phyloP scores from a whole-genome alignment of 75 land plant genomes.

The Isoetes taiwanensis region DNA sequence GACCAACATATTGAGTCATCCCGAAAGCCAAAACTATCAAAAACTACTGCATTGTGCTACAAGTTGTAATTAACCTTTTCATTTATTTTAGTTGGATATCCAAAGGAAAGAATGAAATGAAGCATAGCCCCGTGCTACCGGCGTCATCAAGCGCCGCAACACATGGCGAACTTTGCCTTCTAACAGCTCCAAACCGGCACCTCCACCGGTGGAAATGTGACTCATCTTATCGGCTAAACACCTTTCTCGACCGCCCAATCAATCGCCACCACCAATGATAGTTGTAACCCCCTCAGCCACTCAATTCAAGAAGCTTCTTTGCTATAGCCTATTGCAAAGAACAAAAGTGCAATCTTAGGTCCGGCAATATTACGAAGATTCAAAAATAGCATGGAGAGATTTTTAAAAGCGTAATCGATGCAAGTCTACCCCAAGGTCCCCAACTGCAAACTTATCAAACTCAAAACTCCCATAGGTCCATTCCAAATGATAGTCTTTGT shows the following conservation, averaged over 20 bases:
- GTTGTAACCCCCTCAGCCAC: conserved; percentile 25
- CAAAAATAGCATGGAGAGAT: too few species aligned
- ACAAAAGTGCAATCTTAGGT: neutral
- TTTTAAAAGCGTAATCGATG: too few species aligned
- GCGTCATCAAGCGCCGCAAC: conserved; percentile 83
- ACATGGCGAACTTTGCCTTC: conserved; percentile 59
- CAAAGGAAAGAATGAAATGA: too few species aligned
- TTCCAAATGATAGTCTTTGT: conserved; percentile 84
- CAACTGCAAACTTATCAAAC: conserved; percentile 66
- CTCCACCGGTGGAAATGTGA: conserved; percentile 52
- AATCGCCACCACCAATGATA: conserved; percentile 35
- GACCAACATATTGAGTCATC: too few species aligned
- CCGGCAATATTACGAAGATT: neutral
- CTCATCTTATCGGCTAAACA: conserved; percentile 43
- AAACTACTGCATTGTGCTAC: too few species aligned
- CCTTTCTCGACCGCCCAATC: conserved; percentile 31
- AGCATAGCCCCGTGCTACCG: too few species aligned
- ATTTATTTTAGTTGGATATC: too few species aligned
- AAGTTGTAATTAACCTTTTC: too few species aligned
- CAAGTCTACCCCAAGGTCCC: too few species aligned
- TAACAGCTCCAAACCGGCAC: conserved; percentile 45
- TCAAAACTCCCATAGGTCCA: conserved; percentile 92
- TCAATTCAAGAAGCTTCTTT: conserved; percentile 32
- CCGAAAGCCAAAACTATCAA: too few species aligned
- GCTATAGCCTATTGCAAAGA: conserved; percentile 30